Evolutionary conservation across 2,329 filamentous ascomycete genomes (phyloP), one percentile per base, ranked within the genome.

Genomic region (Exophiala sideris): DNA sequence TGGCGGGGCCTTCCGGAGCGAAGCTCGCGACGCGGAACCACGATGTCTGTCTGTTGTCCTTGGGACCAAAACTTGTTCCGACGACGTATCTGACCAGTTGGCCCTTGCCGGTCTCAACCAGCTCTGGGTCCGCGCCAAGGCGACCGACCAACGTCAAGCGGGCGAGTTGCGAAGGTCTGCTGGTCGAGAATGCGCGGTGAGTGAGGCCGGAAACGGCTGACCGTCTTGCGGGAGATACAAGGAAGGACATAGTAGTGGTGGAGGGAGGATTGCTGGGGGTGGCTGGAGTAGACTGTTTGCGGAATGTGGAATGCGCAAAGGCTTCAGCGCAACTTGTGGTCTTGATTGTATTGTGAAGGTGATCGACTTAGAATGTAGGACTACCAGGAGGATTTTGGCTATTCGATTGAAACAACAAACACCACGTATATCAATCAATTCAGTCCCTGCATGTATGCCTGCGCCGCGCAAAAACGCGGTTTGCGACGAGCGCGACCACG

Each of bases 81-180:
- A 99, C 76, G 3, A 84, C 76, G 70, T 95, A 97, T 65, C 81
- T 83, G 67, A 97, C 69, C 54, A 95, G 67, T 60, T 95, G 88
- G 54, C 90, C 90, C 48, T 76, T 85, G 65, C 82, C 80, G 45
- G 88, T 89, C 55, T 83, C 71, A 35, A 81, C 78, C 62, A 91
- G 66, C 78, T 96, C 91, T 54, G 94, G 92, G 49, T 83, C 80
- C 65, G 84, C 82, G 57, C 82, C 90, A 48, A 99, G 84, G 71
- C 91, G 87, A 68, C 94, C 94, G 64, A 96, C 81, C 71, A 99
- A 78, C 66, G 85, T 87, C 77, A 99, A 87, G 73, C 86, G 87
- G 64, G 94, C 89, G 62, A 94, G 67, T 62, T 76, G 75, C 40
- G 76, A 65, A 46, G 81, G 72, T 38, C 84, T 75, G 41, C 87